Evolutionary conservation across 257 asterid genomes (phyloP).

Genomic region (Solanum chilense): DNA sequence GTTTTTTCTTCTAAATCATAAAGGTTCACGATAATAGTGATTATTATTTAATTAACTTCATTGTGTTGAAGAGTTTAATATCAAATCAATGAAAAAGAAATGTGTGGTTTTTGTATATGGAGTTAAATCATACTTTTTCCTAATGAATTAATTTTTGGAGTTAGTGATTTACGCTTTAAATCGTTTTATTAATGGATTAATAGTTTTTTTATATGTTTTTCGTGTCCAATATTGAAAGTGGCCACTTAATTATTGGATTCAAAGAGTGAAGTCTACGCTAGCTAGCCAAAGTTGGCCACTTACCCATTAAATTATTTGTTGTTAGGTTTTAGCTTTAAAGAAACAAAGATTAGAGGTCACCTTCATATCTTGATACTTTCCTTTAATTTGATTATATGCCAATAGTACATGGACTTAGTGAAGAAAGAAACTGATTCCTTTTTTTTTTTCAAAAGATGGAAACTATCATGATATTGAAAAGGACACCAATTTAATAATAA

Average conservation of each 20-base stretch:
- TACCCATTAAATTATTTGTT: neutral
- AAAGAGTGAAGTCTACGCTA: conserved; percentile 5
- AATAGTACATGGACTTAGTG: neutral
- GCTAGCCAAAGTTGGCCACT: conserved; percentile 4
- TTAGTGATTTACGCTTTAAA: neutral
- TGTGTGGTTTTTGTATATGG: too few relatives aligned
- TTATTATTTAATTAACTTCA: neutral
- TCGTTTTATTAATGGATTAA: neutral
- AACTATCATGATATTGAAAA: neutral
- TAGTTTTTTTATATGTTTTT: neutral
- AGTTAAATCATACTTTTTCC: too few relatives aligned
- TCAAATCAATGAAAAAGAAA: neutral
- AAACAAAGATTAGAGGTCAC: neutral
- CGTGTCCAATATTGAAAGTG: neutral
- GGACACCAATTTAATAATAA: neutral
- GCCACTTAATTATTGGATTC: neutral
- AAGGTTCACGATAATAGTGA: neutral
- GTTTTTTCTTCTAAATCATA: neutral
- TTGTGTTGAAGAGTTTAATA: neutral
- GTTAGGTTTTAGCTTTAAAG: neutral
- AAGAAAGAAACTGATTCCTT: neutral
- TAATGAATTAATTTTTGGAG: neutral
- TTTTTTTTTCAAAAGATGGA: neutral
- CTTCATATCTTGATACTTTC: neutral
- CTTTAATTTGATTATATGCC: neutral